phyloP scores from a whole-genome alignment of 306 rosid species.

The Glycine latifolia region DNA sequence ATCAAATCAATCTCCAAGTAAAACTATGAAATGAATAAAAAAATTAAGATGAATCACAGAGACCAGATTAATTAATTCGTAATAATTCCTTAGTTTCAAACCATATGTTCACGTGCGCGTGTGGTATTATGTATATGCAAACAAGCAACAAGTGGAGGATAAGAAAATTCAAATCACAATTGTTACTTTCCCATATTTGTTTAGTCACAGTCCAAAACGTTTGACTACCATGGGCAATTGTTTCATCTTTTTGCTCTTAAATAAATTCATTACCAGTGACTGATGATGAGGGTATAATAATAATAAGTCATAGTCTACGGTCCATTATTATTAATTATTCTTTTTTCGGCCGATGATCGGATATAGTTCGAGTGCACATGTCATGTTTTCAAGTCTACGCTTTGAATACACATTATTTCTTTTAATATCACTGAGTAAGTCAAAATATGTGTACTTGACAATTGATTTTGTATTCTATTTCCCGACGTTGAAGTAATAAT shows the following conservation, averaged over 20 bases:
- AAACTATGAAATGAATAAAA: not conserved
- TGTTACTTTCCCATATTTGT: not conserved
- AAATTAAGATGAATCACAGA: not conserved
- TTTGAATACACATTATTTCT: conserved; percentile 21
- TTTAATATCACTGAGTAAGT: conserved; percentile 24
- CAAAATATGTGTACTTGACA: conserved; percentile 45
- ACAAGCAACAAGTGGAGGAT: conserved; percentile 14
- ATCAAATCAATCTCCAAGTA: not conserved
- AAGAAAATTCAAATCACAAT: conserved; percentile 1
- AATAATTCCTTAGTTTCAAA: not conserved
- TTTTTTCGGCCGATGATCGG: not conserved
- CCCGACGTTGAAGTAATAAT: not conserved
- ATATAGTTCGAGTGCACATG: not conserved
- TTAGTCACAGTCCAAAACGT: conserved; percentile 4
- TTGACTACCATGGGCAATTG: conserved; percentile 7
- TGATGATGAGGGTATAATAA: not conserved
- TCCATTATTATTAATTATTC: not conserved
- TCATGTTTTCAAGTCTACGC: conserved; percentile 16
- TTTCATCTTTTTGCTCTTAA: not conserved
- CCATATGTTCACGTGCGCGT: not conserved
- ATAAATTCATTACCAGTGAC: not conserved
- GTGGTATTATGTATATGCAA: not conserved
- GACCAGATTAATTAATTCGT: not conserved
- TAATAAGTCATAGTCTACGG: conserved; percentile 2
- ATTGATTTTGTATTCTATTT: not conserved